Evolutionary conservation across 1,284 basidiomycete genomes (phyloP).

Genomic region (Ustilago crameri): DNA sequence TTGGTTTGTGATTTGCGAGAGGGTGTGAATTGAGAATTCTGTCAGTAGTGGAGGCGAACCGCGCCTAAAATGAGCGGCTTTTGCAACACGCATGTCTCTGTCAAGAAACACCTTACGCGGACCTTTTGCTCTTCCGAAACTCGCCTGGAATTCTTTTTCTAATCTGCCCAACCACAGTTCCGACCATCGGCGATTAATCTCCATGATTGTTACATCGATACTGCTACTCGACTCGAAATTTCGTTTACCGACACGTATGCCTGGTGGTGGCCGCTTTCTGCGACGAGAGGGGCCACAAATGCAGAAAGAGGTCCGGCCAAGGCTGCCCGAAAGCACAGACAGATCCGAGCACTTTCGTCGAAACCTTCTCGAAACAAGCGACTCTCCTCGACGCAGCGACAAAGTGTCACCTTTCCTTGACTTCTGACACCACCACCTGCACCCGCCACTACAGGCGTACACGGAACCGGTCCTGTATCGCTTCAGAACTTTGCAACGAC

Average conservation of each 20-base stretch:
- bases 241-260: constrained; percentile 4
- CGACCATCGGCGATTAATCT: neutral
- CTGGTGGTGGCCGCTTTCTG: neutral
- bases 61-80: neutral
- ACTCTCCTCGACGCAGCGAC: neutral
- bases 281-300: neutral
- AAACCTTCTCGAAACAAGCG: neutral
- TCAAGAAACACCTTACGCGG: constrained; percentile 12
- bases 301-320: neutral
- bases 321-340: neutral
- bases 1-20: too few species aligned
- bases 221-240: too few species aligned
- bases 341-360: neutral
- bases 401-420: neutral
- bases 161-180: neutral
- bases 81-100: neutral
- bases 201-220: too few species aligned
- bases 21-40: neutral
- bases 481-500: neutral
- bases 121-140: constrained; percentile 4
- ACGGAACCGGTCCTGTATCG: neutral
- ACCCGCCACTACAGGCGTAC: neutral
- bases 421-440: neutral
- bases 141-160: neutral
- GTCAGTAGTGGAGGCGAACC: neutral